phyloP scores from a whole-genome alignment of 805 yeast species.

The Wickerhamiella galacta region DNA sequence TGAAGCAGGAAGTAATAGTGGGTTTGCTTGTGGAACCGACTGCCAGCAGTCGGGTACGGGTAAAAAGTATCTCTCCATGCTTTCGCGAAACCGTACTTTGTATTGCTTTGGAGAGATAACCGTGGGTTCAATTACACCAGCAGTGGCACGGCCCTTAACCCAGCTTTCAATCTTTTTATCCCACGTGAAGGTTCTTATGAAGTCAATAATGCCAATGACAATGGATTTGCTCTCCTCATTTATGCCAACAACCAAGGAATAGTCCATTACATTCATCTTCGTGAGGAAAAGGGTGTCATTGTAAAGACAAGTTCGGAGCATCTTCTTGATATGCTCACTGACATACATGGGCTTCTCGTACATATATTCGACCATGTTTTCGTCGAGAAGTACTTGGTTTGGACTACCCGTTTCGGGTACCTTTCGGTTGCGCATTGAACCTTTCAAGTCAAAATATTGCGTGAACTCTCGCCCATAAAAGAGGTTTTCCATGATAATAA shows the following conservation, averaged over 20 bases:
- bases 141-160: constrained; percentile 91
- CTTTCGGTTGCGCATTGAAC: constrained; percentile 94
- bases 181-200: constrained; percentile 94
- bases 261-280: constrained; percentile 98
- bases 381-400: constrained; percentile 87
- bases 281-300: constrained; percentile 88
- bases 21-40: constrained; percentile 7
- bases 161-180: constrained; percentile 95
- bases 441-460: constrained; percentile 86
- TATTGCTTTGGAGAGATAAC: constrained; percentile 95
- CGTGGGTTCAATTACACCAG: constrained; percentile 84
- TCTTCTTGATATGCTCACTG: constrained; percentile 74
- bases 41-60: constrained; percentile 69
- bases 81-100: constrained; percentile 84
- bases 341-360: constrained; percentile 93
- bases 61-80: constrained; percentile 88
- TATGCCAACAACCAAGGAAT: constrained; percentile 85
- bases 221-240: constrained; percentile 44
- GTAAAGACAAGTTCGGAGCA: constrained; percentile 77
- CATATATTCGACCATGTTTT: constrained; percentile 94
- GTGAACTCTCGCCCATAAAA: constrained; percentile 71
- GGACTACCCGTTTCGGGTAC: constrained; percentile 92
- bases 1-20: too few species aligned
- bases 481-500: constrained; percentile 87
- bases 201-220: constrained; percentile 87